phyloP scores from a whole-genome alignment of 2,329 filamentous ascomycete genomes.

The Fusarium nisikadoi region DNA sequence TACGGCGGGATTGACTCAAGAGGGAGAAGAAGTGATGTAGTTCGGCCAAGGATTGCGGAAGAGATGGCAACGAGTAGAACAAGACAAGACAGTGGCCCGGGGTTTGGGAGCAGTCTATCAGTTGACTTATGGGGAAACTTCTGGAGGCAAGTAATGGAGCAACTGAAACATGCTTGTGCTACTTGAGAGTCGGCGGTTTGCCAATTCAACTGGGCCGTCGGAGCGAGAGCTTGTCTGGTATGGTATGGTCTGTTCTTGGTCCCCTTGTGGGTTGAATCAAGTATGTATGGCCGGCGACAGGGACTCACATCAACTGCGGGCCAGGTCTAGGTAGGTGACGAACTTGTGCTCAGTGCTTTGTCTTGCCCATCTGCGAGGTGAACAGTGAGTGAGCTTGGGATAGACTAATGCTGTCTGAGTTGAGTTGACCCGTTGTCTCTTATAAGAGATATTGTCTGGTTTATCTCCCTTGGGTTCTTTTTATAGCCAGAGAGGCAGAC shows the following conservation, averaged over 20 bases:
- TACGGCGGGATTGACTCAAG: constrained; percentile 5
- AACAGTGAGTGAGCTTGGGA: neutral
- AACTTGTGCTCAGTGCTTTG: constrained; percentile 38
- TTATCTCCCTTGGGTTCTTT: constrained; percentile 2
- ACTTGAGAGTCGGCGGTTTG: constrained; percentile 46
- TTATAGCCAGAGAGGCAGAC: neutral
- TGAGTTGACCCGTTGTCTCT: constrained; percentile 21
- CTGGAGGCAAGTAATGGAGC: constrained; percentile 35
- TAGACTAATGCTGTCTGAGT: constrained; percentile 5
- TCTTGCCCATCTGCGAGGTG: constrained; percentile 21
- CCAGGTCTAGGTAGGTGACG: constrained; percentile 12
- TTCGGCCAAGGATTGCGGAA: constrained; percentile 6
- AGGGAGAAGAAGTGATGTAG: constrained; percentile 3
- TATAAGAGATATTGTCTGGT: constrained; percentile 1
- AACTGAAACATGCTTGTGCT: constrained; percentile 53
- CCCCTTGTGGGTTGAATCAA: neutral
- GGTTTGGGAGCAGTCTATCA: constrained; percentile 15
- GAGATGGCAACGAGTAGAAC: constrained; percentile 1
- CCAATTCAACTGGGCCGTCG: constrained; percentile 41
- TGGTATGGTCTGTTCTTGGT: neutral
- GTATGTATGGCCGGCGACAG: constrained; percentile 14
- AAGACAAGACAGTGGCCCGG: constrained; percentile 3
- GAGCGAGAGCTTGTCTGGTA: constrained; percentile 27
- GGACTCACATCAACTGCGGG: constrained; percentile 1
- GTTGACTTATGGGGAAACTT: constrained; percentile 41